A percentile compares a stretch with the other conserved stretches of the same genome.
Evolutionary conservation across 2,329 filamentous ascomycete genomes (phyloP).

Genomic region (Colletotrichum sublineola): DNA sequence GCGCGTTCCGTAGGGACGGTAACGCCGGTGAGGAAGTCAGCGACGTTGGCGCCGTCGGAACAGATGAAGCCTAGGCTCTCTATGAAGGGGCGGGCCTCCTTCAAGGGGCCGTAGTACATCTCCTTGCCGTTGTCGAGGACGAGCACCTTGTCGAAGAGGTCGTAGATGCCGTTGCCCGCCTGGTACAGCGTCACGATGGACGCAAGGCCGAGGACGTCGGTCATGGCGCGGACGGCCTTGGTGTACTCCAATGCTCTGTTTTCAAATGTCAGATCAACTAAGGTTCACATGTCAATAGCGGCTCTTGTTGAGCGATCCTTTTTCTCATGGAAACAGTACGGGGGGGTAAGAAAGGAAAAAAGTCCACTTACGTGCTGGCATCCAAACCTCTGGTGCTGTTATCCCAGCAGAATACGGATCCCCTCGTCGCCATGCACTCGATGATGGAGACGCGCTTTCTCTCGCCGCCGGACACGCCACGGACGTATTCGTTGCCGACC

Average conservation of each 20-base stretch:
- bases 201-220: slow-evolving; percentile 70
- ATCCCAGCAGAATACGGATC: slow-evolving; percentile 75
- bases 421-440: slow-evolving; percentile 71
- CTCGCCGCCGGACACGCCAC: slow-evolving; percentile 77
- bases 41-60: slow-evolving; percentile 71
- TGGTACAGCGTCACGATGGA: slow-evolving; percentile 78
- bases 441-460: slow-evolving; percentile 78
- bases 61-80: slow-evolving; percentile 74
- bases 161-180: slow-evolving; percentile 77
- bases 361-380: slow-evolving; percentile 65
- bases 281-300: too few relatives aligned
- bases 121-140: slow-evolving; percentile 76
- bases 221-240: slow-evolving; percentile 73
- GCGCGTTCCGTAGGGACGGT: slow-evolving; percentile 77
- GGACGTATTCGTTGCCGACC: slow-evolving; percentile 75
- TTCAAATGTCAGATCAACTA: too few relatives aligned
- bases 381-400: slow-evolving; percentile 76
- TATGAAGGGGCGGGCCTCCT: slow-evolving; percentile 65
- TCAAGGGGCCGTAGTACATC: slow-evolving; percentile 73
- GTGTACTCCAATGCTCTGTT: slow-evolving; percentile 68
- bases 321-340: too few relatives aligned
- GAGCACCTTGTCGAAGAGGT: slow-evolving; percentile 78
- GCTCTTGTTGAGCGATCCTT: too few relatives aligned
- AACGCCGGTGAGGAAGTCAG: slow-evolving; percentile 75
- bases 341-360: too few relatives aligned